Percentiles rank a stretch among this genome's conserved stretches.
These are phyloP conservation scores for Backusella psychrophila DNA, from an alignment of 192 early-diverging fungal genomes.

Conservation along the genomic window DNA sequence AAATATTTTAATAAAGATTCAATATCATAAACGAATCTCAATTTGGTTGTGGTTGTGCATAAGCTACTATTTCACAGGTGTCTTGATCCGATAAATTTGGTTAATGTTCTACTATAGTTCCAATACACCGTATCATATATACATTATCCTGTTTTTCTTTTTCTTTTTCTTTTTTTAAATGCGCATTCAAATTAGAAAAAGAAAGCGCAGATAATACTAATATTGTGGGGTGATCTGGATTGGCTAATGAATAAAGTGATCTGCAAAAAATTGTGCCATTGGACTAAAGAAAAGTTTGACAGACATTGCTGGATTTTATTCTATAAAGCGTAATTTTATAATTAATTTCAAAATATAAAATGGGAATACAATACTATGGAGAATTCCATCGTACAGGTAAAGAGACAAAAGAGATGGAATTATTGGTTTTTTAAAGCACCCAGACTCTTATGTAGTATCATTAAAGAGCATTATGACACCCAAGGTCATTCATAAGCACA, in stretches of 20 bases:
- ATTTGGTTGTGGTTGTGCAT: no score
- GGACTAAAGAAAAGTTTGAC: neutral
- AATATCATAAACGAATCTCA: no score
- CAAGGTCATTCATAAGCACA: no score
- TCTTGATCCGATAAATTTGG: neutral
- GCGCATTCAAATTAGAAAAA: neutral
- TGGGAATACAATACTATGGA: no score
- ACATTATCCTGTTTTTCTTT: neutral
- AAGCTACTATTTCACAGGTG: no score
- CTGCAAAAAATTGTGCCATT: neutral
- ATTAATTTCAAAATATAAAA: neutral
- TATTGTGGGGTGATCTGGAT: neutral
- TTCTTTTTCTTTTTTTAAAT: neutral
- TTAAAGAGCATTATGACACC: neutral
- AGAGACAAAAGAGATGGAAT: no score
- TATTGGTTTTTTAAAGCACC: no score
- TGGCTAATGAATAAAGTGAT: neutral
- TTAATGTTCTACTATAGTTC: neutral
- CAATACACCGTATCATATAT: neutral
- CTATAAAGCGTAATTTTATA: neutral
- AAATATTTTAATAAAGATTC: no score
- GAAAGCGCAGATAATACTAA: neutral
- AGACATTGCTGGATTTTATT: neutral
- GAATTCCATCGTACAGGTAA: no score
- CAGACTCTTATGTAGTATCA: neutral